Percentiles rank a stretch among this genome's conserved stretches.
phyloP scores from a whole-genome alignment of 345 rosid species.

The Eucalyptus rudis region DNA sequence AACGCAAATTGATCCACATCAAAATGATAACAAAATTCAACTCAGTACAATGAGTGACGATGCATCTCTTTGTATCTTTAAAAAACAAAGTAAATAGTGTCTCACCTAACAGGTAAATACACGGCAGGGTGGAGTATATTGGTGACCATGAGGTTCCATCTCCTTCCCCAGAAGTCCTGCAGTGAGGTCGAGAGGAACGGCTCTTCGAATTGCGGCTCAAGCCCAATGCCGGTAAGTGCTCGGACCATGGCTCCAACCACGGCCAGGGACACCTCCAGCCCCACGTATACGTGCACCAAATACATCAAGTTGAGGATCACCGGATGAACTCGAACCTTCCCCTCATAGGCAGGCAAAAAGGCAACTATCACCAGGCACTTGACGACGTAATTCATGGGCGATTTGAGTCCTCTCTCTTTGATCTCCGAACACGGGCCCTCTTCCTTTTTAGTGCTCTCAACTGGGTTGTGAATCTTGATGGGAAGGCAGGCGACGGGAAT shows the following conservation, averaged over 20 bases:
- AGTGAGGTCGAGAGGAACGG: slow-evolving; percentile 55
- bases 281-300: slow-evolving; percentile 21
- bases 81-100: not conserved
- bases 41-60: not conserved
- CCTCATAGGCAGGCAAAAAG: slow-evolving; percentile 2
- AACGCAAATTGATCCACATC: not conserved
- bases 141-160: slow-evolving; percentile 62
- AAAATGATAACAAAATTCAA: not conserved
- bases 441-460: not conserved
- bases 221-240: slow-evolving; percentile 7
- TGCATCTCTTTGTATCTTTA: not conserved
- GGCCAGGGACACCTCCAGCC: slow-evolving; percentile 30
- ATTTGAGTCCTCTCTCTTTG: not conserved
- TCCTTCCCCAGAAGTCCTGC: slow-evolving; percentile 68
- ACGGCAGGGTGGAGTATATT: slow-evolving; percentile 47
- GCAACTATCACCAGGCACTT: slow-evolving; percentile 18
- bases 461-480: slow-evolving; percentile 21
- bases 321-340: slow-evolving; percentile 13
- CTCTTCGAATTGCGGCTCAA: slow-evolving; percentile 44
- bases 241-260: slow-evolving; percentile 18
- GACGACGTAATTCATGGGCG: slow-evolving; percentile 7
- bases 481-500: slow-evolving; percentile 39
- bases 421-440: not conserved
- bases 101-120: slow-evolving; percentile 19
- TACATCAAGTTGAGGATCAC: slow-evolving; percentile 14